Base-by-base conservation (phyloP, 805 yeast genomes). In the Cyberlindnera suaveolens region DNA sequence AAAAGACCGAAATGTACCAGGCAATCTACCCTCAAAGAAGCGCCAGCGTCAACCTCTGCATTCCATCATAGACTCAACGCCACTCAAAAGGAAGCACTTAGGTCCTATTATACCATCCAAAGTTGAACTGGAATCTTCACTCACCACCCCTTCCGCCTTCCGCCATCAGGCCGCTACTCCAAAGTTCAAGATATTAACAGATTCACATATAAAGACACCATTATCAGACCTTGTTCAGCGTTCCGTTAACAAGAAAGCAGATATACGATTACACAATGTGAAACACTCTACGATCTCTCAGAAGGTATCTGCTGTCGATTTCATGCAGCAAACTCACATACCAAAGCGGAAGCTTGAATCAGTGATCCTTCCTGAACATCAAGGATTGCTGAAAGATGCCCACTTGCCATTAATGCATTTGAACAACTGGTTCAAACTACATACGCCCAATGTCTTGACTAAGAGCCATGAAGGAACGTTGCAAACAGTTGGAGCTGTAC, bases 341-440 rank as follows among this genome's bases (percentile, higher is more conserved):
- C 39, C 33, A 8, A 36, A 36, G n/a, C 13, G 39, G 15, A 36
- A 27, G 29, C 6, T n/a, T 26, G 18, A 29, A 20, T n/a, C 38
- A 23, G 27, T 23, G 27, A 23, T 23, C 27, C 27, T 23, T 23
- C 10, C 27, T 6, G 27, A 10, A 9, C 11, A 23, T 23, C 27
- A 23, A 11, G 27, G 27, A 23, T 23, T 34, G 14, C 13, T 34
- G 37, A 34, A 19, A 15, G 19, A 32, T 16, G 17, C 35, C 17
- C 35, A 32, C 15, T 44, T 45, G 13, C 58, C 59, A 3, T 17
- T 57, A 2, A 39, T 48, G 4, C 42, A 46, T 8, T 38, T 57
- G 8, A 54, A 49, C 31, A 49, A 50, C 34, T 54, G 58, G 60
- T 53, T 53, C 13, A 45, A 45, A 18, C 50, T 49, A n/a, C 35